Evolutionary conservation across 139 green algal species (phyloP).

Genomic region (Chlorella sp.): DNA sequence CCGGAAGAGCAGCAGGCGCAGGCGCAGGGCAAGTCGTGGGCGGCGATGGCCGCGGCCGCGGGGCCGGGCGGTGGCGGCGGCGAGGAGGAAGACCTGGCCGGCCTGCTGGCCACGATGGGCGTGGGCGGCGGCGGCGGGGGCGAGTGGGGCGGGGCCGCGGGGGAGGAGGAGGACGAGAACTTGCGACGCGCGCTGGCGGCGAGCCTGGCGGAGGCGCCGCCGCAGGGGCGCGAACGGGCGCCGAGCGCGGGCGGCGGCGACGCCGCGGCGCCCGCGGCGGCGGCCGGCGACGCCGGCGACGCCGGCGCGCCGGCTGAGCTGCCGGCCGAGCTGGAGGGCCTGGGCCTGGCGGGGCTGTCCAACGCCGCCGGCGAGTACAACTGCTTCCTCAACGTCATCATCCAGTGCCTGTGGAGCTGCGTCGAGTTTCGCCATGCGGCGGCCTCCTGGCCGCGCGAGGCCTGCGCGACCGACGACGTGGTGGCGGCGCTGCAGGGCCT

Average conservation of each 20-base stretch:
- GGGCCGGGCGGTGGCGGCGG: too few relatives aligned
- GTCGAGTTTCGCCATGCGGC: slow-evolving; percentile 35
- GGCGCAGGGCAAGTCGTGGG: too few relatives aligned
- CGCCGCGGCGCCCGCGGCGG: too few relatives aligned
- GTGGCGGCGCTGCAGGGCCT: too few relatives aligned
- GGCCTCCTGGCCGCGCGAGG: too few relatives aligned
- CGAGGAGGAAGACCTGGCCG: slow-evolving; percentile 5
- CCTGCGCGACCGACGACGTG: too few relatives aligned
- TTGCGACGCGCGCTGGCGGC: neutral
- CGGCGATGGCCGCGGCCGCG: too few relatives aligned
- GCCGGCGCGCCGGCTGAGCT: too few relatives aligned
- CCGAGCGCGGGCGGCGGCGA: too few relatives aligned
- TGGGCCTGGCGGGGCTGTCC: slow-evolving; percentile 37
- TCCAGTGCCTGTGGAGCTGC: slow-evolving; percentile 74
- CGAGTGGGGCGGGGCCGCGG: neutral
- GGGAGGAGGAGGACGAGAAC: neutral
- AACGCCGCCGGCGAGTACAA: slow-evolving; percentile 83
- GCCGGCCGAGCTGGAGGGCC: too few relatives aligned
- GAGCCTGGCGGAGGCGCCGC: slow-evolving; percentile 1
- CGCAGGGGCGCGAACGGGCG: too few relatives aligned
- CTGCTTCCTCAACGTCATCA: slow-evolving; percentile 90
- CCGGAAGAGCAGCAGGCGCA: neutral
- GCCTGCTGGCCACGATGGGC: neutral
- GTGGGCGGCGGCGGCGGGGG: neutral
- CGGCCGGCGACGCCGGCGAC: too few relatives aligned